phyloP scores from a whole-genome alignment of 192 early-diverging fungal species.

The Allomyces javanicus region DNA sequence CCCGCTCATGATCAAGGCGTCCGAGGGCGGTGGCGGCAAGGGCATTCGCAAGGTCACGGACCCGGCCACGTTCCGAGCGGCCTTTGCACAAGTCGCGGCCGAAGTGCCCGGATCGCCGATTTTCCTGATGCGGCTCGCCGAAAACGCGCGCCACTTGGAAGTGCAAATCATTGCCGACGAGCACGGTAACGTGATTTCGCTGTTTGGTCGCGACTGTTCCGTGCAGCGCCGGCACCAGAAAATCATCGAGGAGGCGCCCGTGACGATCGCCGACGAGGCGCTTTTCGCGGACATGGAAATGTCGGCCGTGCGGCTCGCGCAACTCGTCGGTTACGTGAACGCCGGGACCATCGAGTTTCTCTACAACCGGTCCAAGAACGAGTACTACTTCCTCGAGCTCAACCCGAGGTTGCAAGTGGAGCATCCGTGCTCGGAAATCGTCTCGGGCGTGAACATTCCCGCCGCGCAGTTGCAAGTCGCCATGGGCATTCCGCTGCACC shows the following conservation, averaged over 20 bases:
- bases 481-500: slow-evolving; percentile 95
- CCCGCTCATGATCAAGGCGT: slow-evolving; percentile 98
- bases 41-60: slow-evolving; percentile 87
- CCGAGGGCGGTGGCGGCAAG: slow-evolving; percentile 97
- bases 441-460: slow-evolving; percentile 91
- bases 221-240: slow-evolving; percentile 98
- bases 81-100: slow-evolving; percentile 72
- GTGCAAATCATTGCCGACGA: slow-evolving; percentile 90
- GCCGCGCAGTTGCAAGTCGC: slow-evolving; percentile 94
- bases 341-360: slow-evolving; percentile 96
- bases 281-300: slow-evolving; percentile 81
- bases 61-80: slow-evolving; percentile 44
- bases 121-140: slow-evolving; percentile 96
- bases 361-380: slow-evolving; percentile 64
- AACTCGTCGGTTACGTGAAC: slow-evolving; percentile 83
- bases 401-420: slow-evolving; percentile 98
- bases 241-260: slow-evolving; percentile 96
- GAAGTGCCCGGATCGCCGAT: slow-evolving; percentile 95
- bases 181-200: slow-evolving; percentile 93
- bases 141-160: slow-evolving; percentile 85
- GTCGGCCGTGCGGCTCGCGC: slow-evolving; percentile 85
- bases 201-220: slow-evolving; percentile 96
- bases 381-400: slow-evolving; percentile 90
- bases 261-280: slow-evolving; percentile 59
- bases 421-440: slow-evolving; percentile 98